Evolutionary conservation across 2,329 filamentous ascomycete genomes (phyloP), one percentile per base, ranked within the genome.

Genomic region (Penicillium sp.): DNA sequence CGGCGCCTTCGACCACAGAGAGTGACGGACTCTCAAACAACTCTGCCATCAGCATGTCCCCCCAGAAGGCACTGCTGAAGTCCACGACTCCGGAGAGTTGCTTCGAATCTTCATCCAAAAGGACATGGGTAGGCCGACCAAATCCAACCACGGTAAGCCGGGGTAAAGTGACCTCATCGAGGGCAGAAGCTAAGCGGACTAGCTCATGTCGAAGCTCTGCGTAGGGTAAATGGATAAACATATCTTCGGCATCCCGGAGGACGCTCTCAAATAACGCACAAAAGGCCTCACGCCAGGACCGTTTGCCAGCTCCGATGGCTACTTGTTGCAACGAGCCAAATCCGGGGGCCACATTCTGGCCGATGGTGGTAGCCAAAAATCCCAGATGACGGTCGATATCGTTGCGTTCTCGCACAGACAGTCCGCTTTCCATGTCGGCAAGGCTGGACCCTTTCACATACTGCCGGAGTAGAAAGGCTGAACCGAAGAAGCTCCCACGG

Each of bases 191-290:
- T 37, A 83, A 74, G 33, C 76, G 77, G 47, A 66, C 70, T n/a
- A 83, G 59, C 54, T 82, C 78, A 58, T 80, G 76, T 36, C 84
- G 79, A 57, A 87, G 81, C 54, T 80, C 78, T 10, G 81, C 77
- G 64, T 86, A 86, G 0, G 84, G 84, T 6, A 86, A 68, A 58
- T 79, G 82, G 63, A 87, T 78, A 13, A 85, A 79, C 70, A 83
- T 82, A 58, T 87, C 84, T 67, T 87, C 85, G 16, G 79, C 82
- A 64, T 87, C 84, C 16, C 82, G 82, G 24, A 87, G 73, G 9
- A 81, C 72, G 11, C 78, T 73, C 67, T 86, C 84, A 19, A 86
- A 73, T 40, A 86, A 75, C 6, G 69, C 65, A 24, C 79, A 71
- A 63, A 86, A 87, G 13, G 80, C 81, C 56, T 82, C 78, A 54